phyloP scores from a whole-genome alignment of 495 filamentous ascomycete genomes.

The Lepraria neglecta region DNA sequence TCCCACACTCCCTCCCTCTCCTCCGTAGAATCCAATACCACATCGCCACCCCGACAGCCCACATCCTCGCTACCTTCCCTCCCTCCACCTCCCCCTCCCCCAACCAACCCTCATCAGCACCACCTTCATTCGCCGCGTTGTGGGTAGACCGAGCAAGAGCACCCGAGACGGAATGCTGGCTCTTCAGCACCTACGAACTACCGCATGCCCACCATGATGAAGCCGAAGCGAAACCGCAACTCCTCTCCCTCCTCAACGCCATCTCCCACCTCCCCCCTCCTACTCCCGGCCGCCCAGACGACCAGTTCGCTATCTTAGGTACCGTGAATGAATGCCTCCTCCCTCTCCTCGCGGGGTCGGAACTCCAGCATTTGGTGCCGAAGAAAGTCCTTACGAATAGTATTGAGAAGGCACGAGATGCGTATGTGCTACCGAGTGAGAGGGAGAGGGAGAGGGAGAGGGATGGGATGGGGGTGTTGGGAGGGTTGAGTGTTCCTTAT shows the following conservation, averaged over 20 bases:
- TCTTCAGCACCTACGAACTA: constrained; percentile 52
- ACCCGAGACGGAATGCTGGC: constrained; percentile 55
- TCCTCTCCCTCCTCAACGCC: constrained; percentile 12
- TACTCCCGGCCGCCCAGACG: background rate
- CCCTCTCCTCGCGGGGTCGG: constrained; percentile 2
- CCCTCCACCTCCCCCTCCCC: constrained; percentile 6
- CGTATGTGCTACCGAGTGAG: background rate
- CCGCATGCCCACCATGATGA: background rate
- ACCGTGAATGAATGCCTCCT: constrained; percentile 11
- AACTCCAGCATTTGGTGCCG: background rate
- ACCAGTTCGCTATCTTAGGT: constrained; percentile 19
- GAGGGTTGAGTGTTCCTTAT: background rate
- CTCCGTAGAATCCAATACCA: constrained; percentile 54
- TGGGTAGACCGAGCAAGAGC: constrained; percentile 51
- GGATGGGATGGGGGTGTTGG: background rate
- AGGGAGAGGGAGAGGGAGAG: background rate
- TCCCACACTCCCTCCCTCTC: constrained; percentile 52
- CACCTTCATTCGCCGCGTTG: constrained; percentile 38
- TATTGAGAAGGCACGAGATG: background rate
- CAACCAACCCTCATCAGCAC: background rate
- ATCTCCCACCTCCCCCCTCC: constrained; percentile 15
- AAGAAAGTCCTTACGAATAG: background rate
- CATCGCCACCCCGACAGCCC: constrained; percentile 33
- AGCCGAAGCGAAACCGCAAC: background rate
- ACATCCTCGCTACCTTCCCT: constrained; percentile 41